These are phyloP conservation scores for Ceratobasidium sp. DNA, from an alignment of 1,284 basidiomycete genomes.

Conservation along the genomic window DNA sequence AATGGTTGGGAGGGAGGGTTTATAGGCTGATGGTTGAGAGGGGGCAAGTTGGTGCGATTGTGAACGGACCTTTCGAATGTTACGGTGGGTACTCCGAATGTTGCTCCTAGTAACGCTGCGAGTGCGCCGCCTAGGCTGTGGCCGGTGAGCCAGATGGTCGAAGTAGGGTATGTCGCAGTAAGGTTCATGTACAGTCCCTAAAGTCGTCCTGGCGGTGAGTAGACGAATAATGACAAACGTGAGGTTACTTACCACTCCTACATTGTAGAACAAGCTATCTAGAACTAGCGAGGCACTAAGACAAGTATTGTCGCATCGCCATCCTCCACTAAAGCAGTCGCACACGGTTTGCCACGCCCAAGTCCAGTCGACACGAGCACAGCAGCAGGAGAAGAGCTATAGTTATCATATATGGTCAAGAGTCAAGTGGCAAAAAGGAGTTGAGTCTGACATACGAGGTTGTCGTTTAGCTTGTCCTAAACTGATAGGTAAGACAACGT, in stretches of 20 bases:
- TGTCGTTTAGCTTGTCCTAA: conserved; percentile 96
- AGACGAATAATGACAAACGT: neutral
- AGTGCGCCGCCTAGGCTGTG: conserved; percentile 91
- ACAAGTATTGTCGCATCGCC: conserved; percentile 84
- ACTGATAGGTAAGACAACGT: conserved; percentile 18
- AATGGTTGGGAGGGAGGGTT: neutral
- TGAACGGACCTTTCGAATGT: conserved; percentile 76
- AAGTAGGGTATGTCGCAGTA: conserved; percentile 82
- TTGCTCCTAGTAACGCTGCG: conserved; percentile 88
- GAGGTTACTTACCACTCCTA: conserved; percentile 74
- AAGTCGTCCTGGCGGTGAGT: conserved; percentile 3
- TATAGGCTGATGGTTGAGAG: neutral
- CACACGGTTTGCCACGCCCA: conserved; percentile 89
- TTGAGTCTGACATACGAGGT: conserved; percentile 65
- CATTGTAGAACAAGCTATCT: conserved; percentile 92
- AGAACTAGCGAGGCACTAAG: conserved; percentile 86
- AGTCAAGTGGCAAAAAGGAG: neutral
- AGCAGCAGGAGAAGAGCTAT: conserved; percentile 96
- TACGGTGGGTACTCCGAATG: conserved; percentile 94
- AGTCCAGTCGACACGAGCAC: conserved; percentile 91
- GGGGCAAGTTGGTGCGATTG: too few species aligned
- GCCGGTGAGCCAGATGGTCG: conserved; percentile 94
- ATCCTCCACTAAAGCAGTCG: conserved; percentile 82
- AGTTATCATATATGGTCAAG: conserved; percentile 72
- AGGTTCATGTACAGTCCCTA: conserved; percentile 86